Evolutionary conservation across 306 rosid species (phyloP).

Genomic region (Alnus rubra): DNA sequence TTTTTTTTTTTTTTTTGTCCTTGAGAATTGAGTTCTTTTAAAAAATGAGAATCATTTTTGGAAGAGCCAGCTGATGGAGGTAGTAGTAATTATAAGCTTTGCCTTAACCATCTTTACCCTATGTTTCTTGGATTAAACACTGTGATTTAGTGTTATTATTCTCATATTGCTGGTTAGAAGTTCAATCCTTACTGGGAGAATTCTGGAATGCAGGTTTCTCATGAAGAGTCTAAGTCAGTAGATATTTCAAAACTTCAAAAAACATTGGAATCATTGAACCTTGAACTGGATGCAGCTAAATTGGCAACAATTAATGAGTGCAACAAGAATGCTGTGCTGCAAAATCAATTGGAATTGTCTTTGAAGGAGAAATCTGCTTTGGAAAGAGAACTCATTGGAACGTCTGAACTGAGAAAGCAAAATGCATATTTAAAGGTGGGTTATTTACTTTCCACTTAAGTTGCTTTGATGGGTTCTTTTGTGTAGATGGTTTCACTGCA

Average conservation of each 20-base stretch:
- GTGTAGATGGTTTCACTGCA: not conserved
- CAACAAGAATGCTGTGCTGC: constrained; percentile 88
- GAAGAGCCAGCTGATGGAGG: not conserved
- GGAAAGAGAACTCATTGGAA: constrained; percentile 66
- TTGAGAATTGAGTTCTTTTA: not conserved
- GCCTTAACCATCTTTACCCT: not conserved
- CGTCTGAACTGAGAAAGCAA: constrained; percentile 76
- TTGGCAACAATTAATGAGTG: constrained; percentile 86
- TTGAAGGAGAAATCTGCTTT: constrained; percentile 72
- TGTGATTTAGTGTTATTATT: constrained; percentile 4
- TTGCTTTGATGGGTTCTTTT: constrained; percentile 11
- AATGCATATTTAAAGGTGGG: constrained; percentile 73
- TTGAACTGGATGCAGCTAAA: constrained; percentile 88
- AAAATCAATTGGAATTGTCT: constrained; percentile 79
- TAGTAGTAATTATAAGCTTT: not conserved
- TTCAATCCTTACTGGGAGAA: constrained; percentile 17
- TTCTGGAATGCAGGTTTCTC: constrained; percentile 70
- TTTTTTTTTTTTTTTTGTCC: not conserved
- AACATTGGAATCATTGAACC: constrained; percentile 67
- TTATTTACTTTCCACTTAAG: constrained; percentile 4
- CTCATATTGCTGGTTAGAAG: constrained; percentile 14
- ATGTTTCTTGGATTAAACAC: not conserved
- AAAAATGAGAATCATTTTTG: not conserved
- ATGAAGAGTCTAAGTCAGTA: constrained; percentile 73
- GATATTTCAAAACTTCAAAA: constrained; percentile 77